phyloP scores from a whole-genome alignment of 2,329 filamentous ascomycete genomes.

The Colletotrichum liaoningense region DNA sequence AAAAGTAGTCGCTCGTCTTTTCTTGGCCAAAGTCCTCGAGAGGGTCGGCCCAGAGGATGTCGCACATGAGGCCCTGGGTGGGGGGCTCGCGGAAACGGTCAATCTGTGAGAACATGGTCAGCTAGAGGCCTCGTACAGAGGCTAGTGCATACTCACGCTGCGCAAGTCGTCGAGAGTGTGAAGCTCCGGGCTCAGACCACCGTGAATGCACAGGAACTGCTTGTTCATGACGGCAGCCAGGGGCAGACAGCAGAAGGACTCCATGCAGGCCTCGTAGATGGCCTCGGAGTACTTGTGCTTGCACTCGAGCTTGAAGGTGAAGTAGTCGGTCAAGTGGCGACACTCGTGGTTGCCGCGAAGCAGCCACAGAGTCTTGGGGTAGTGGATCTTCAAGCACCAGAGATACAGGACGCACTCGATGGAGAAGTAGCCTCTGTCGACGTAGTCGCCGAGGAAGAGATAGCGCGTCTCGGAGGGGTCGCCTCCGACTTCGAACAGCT shows the following conservation, averaged over 20 bases:
- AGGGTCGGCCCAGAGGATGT: conserved; percentile 98
- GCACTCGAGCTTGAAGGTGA: conserved; percentile 99
- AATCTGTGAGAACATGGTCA: conserved; percentile 68
- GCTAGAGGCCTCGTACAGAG: background rate
- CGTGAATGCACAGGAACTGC: conserved; percentile 98
- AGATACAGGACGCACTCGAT: conserved; percentile 99
- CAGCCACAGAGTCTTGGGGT: conserved; percentile 96
- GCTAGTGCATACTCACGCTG: conserved; percentile 63
- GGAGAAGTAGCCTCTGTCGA: conserved; percentile 98
- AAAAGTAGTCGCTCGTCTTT: conserved; percentile 96
- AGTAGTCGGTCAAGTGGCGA: conserved; percentile 98
- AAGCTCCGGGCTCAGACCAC: conserved; percentile 93
- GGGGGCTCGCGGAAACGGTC: conserved; percentile 98
- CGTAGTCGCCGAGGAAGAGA: conserved; percentile 97
- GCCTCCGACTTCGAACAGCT: conserved; percentile 97
- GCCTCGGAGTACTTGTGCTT: conserved; percentile 99
- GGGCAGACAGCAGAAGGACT: conserved; percentile 94
- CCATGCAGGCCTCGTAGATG: conserved; percentile 97
- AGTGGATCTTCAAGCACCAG: conserved; percentile 99
- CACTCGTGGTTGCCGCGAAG: conserved; percentile 98
- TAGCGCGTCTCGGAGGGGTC: conserved; percentile 97
- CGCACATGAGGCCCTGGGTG: conserved; percentile 98
- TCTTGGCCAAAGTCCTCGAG: conserved; percentile 99
- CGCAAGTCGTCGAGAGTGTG: conserved; percentile 96
- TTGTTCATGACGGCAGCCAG: conserved; percentile 99